Percentiles rank a stretch among this genome's conserved stretches.
These are phyloP conservation scores for Biscogniauxia sp. DNA, from an alignment of 2,329 filamentous ascomycete species.

Conservation along the genomic window DNA sequence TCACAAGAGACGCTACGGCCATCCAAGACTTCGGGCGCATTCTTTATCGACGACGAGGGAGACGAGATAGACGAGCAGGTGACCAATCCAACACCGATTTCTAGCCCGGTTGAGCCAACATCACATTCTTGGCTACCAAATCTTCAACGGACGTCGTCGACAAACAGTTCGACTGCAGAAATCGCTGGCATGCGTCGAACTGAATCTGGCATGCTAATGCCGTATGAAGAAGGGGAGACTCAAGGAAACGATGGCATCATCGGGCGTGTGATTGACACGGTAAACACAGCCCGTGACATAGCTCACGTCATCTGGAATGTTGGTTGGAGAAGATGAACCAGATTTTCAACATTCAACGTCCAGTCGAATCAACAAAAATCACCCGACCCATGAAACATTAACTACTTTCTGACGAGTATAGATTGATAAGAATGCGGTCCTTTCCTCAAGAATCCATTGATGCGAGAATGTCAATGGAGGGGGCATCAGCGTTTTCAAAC, in stretches of 20 bases:
- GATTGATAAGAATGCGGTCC: neutral
- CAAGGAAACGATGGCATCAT: constrained; percentile 63
- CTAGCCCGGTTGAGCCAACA: constrained; percentile 19
- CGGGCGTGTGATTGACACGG: constrained; percentile 77
- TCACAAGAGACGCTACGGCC: constrained; percentile 82
- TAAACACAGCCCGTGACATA: constrained; percentile 70
- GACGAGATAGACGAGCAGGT: constrained; percentile 52
- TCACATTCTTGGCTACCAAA: constrained; percentile 27
- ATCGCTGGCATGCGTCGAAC: constrained; percentile 70
- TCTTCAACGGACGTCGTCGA: constrained; percentile 48
- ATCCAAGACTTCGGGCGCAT: constrained; percentile 62
- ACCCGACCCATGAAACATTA: neutral
- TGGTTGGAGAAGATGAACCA: constrained; percentile 56
- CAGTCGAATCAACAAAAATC: too few relatives aligned
- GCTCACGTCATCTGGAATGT: constrained; percentile 72
- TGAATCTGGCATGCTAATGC: constrained; percentile 88
- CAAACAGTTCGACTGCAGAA: constrained; percentile 48
- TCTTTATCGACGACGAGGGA: constrained; percentile 61
- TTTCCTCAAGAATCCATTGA: neutral
- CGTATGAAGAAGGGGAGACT: constrained; percentile 71
- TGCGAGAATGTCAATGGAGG: neutral
- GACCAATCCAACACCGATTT: constrained; percentile 33
- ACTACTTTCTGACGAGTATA: neutral
- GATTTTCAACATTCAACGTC: constrained; percentile 6
- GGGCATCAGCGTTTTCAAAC: neutral